phyloP scores from a whole-genome alignment of 1,139 yeast genomes.

The Groenewaldozyma sp. region DNA sequence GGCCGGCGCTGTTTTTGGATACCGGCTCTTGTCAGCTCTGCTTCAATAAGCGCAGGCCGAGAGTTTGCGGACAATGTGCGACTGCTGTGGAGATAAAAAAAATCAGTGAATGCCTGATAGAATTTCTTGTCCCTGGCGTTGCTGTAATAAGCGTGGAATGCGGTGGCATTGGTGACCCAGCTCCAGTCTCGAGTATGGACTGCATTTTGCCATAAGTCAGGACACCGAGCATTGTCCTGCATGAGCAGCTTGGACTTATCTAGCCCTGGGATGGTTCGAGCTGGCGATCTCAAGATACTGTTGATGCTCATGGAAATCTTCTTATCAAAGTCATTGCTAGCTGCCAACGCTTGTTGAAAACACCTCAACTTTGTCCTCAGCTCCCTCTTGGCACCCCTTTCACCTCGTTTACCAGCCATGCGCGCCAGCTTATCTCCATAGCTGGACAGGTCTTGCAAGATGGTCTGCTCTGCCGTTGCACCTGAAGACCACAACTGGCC shows the following conservation, averaged over 20 bases:
- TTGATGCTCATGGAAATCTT: background rate
- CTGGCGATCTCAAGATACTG: background rate
- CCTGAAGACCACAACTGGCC: slow-evolving; percentile 1
- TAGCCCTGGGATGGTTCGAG: background rate
- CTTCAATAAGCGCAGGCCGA: too few species aligned
- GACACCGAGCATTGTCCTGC: background rate
- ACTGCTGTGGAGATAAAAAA: slow-evolving; percentile 1
- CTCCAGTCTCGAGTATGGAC: background rate
- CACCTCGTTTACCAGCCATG: background rate
- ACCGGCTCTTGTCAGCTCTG: too few species aligned
- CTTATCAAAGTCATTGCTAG: background rate
- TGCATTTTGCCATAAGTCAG: background rate
- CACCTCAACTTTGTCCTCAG: background rate
- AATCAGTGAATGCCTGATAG: background rate
- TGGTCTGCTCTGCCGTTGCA: background rate
- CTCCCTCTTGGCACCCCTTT: background rate
- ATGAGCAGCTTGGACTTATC: background rate
- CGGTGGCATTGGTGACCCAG: slow-evolving; percentile 2
- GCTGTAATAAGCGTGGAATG: background rate
- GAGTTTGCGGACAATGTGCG: too few species aligned
- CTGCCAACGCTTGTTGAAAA: background rate
- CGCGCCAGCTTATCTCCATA: background rate
- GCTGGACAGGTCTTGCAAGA: background rate
- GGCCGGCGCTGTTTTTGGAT: too few species aligned
- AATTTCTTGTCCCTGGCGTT: background rate